These are phyloP conservation scores for Psidium friedrichsthalianum DNA, from an alignment of 345 rosid genomes.

Conservation along the genomic window DNA sequence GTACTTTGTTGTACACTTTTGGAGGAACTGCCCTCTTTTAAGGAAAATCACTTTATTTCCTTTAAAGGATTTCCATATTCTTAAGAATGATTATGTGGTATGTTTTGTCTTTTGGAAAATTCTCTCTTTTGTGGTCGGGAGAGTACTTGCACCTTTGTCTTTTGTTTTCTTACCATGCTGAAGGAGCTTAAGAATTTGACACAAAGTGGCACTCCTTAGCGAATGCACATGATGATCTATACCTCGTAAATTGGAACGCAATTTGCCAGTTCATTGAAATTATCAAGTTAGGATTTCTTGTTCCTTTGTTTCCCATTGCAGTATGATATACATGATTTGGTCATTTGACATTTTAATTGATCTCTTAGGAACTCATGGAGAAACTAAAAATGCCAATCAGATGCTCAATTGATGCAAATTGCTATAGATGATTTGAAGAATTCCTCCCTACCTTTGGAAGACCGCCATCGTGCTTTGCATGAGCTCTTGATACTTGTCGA, in stretches of 20 bases:
- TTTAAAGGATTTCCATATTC: neutral
- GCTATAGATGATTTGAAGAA: conserved; percentile 73
- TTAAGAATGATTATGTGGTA: neutral
- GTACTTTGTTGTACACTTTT: neutral
- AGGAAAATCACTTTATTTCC: neutral
- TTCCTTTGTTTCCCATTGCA: neutral
- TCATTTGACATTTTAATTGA: neutral
- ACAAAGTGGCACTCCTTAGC: neutral
- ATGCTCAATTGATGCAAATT: conserved; percentile 67
- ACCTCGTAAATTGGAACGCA: neutral
- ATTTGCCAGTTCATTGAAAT: neutral
- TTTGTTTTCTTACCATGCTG: neutral
- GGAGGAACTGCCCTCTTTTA: neutral
- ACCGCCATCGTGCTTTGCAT: conserved; percentile 65
- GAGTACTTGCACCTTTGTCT: neutral
- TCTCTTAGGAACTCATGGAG: conserved; percentile 62
- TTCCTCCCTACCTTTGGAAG: conserved; percentile 58
- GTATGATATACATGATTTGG: neutral
- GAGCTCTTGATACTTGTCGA: conserved; percentile 85
- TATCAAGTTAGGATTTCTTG: neutral
- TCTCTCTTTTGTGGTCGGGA: neutral
- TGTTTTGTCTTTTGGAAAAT: neutral
- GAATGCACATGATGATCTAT: neutral
- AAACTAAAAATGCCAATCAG: conserved; percentile 75
- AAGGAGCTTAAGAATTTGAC: neutral